These are phyloP conservation scores for Metschnikowia koreensis DNA, from an alignment of 805 yeast species.

Conservation along the genomic window DNA sequence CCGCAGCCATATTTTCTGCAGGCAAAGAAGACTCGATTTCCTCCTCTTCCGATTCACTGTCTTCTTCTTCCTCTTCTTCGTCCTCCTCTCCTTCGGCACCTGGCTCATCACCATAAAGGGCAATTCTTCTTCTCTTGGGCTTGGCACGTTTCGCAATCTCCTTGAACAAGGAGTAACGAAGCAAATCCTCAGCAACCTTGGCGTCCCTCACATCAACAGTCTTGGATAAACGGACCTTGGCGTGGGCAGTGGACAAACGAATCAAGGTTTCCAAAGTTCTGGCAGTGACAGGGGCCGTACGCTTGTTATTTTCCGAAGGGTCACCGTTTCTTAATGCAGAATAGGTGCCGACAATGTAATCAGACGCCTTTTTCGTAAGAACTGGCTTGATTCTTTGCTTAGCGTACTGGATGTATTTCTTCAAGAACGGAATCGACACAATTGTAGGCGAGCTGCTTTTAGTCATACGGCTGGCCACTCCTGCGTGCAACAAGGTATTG, in stretches of 20 bases:
- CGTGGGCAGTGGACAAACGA: constrained; percentile 94
- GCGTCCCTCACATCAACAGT: constrained; percentile 78
- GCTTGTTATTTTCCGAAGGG: constrained; percentile 56
- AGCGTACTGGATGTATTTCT: constrained; percentile 91
- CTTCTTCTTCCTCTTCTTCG: constrained; percentile 22
- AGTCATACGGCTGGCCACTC: constrained; percentile 42
- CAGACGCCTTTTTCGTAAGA: constrained; percentile 72
- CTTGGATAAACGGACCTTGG: constrained; percentile 84
- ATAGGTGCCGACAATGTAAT: constrained; percentile 76
- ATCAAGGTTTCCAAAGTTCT: constrained; percentile 95
- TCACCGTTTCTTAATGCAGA: constrained; percentile 74
- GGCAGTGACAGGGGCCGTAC: constrained; percentile 95
- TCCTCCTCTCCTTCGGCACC: constrained; percentile 36
- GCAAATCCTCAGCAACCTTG: constrained; percentile 75
- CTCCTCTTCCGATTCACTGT: constrained; percentile 16
- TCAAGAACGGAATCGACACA: constrained; percentile 77
- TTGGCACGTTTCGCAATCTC: constrained; percentile 50
- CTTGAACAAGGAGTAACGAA: constrained; percentile 83
- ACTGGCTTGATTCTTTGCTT: constrained; percentile 84
- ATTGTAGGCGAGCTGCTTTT: constrained; percentile 30
- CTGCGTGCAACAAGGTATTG: constrained; percentile 79
- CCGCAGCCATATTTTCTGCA: background rate
- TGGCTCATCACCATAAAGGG: constrained; percentile 23
- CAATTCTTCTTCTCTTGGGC: constrained; percentile 28
- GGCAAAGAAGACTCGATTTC: constrained; percentile 8